Percentiles rank a stretch among this genome's conserved stretches.
Conservation (phyloP, 306 rosid genomes). For the Inga laurina region DNA sequence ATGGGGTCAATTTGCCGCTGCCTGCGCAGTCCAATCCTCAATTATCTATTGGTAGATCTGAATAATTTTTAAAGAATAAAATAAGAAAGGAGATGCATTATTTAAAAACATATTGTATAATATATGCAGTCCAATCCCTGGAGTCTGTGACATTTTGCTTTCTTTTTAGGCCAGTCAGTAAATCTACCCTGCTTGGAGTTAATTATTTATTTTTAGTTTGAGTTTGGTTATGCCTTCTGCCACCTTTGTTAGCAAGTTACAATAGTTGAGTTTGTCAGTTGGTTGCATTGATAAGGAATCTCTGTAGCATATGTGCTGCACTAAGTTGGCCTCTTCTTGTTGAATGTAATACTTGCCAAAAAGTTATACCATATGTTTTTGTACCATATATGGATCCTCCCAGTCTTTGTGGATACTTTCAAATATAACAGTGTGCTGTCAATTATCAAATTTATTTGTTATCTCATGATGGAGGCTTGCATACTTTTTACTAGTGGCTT, state of each 20-base stretch:
- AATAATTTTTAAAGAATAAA: too few species aligned
- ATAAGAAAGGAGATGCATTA: too few species aligned
- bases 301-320: too few species aligned
- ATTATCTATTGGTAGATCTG: too few species aligned
- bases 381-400: not conserved
- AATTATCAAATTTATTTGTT: conserved; percentile 27
- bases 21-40: too few species aligned
- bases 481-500: conserved; percentile 17
- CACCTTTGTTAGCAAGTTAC: conserved; percentile 20
- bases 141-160: conserved; percentile 68
- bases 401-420: conserved; percentile 2
- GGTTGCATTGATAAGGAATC: conserved; percentile 12
- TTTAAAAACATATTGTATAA: too few species aligned
- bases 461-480: conserved; percentile 21
- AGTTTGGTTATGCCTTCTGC: conserved; percentile 12
- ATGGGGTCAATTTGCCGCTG: too few species aligned
- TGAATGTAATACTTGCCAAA: not conserved
- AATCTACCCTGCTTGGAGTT: conserved; percentile 15
- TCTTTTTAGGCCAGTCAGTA: conserved; percentile 83
- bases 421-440: conserved; percentile 8
- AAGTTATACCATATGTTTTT: not conserved
- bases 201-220: conserved; percentile 7
- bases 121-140: conserved; percentile 52
- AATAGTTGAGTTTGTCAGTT: conserved; percentile 19
- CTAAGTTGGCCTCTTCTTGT: not conserved